Evolutionary conservation across 2,329 filamentous ascomycete species (phyloP).

Genomic region (Ceratocystis alfenasii): DNA sequence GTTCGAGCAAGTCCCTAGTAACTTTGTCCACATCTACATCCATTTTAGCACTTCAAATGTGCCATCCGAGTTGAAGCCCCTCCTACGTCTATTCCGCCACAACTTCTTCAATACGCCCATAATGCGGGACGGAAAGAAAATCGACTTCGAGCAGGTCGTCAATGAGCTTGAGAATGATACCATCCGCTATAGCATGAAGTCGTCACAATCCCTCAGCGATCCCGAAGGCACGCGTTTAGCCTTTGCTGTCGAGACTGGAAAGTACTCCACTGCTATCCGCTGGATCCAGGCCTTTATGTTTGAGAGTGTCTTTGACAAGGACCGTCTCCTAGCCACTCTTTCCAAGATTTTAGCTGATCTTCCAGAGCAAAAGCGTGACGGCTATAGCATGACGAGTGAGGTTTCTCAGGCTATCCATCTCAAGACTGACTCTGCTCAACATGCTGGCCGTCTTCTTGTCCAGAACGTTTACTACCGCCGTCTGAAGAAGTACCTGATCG

Average conservation of each 20-base stretch:
- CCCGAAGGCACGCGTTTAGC: constrained; percentile 69
- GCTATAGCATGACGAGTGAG: constrained; percentile 53
- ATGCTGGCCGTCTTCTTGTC: constrained; percentile 70
- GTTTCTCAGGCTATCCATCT: constrained; percentile 70
- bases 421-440: constrained; percentile 60
- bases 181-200: constrained; percentile 65
- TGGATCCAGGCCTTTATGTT: constrained; percentile 84
- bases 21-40: constrained; percentile 77
- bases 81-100: constrained; percentile 73
- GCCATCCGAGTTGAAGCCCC: constrained; percentile 69
- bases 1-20: constrained; percentile 87
- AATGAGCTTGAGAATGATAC: constrained; percentile 86
- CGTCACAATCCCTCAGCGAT: constrained; percentile 58
- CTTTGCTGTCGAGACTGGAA: constrained; percentile 77
- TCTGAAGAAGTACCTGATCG: constrained; percentile 66
- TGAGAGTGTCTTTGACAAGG: constrained; percentile 72
- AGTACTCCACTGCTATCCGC: constrained; percentile 68
- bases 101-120: constrained; percentile 95
- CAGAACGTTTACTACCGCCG: constrained; percentile 79
- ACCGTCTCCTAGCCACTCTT: constrained; percentile 50
- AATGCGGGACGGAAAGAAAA: constrained; percentile 56
- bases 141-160: constrained; percentile 87
- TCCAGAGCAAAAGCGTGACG: constrained; percentile 81
- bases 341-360: constrained; percentile 83
- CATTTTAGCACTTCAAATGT: constrained; percentile 67